Evolutionary conservation across 768 basidiomycete species (phyloP).

Genomic region (Lentinus brumalis): DNA sequence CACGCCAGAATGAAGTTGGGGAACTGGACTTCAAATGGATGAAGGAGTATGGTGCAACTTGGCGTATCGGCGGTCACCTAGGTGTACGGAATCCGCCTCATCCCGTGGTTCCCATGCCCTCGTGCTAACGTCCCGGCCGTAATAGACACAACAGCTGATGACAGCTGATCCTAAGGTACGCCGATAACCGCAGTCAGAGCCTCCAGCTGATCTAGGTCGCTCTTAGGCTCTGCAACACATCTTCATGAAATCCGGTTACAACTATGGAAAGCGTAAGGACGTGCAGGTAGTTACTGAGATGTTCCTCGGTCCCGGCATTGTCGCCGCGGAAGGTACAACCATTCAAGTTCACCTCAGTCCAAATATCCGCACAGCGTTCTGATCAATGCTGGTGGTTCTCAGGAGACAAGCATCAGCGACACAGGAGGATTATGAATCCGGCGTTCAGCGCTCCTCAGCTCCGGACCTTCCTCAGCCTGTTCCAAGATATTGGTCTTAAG

Average conservation of each 20-base stretch:
- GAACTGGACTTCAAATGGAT: background rate
- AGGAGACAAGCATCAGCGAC: constrained; percentile 5
- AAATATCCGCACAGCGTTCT: background rate
- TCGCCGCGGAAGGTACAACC: background rate
- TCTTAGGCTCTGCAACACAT: constrained; percentile 1
- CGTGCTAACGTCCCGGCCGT: background rate
- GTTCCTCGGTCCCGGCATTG: background rate
- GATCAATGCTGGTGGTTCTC: background rate
- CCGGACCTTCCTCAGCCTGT: background rate
- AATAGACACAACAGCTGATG: background rate
- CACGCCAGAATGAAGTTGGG: background rate
- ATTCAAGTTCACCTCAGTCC: too few relatives aligned
- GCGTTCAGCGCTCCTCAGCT: constrained; percentile 7
- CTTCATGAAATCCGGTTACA: constrained; percentile 9
- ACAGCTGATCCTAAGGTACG: constrained; percentile 6
- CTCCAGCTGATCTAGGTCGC: background rate
- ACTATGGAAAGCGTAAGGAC: constrained; percentile 3
- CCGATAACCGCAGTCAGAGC: background rate
- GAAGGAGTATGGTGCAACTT: constrained; percentile 1
- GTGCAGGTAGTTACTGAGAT: background rate
- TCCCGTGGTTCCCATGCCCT: background rate
- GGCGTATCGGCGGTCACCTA: background rate
- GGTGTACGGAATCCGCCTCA: background rate
- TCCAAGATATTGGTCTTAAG: background rate
- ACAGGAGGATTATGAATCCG: constrained; percentile 11